Evolutionary conservation across 805 yeast species (phyloP).

Genomic region (Isabelozyma gotoi): DNA sequence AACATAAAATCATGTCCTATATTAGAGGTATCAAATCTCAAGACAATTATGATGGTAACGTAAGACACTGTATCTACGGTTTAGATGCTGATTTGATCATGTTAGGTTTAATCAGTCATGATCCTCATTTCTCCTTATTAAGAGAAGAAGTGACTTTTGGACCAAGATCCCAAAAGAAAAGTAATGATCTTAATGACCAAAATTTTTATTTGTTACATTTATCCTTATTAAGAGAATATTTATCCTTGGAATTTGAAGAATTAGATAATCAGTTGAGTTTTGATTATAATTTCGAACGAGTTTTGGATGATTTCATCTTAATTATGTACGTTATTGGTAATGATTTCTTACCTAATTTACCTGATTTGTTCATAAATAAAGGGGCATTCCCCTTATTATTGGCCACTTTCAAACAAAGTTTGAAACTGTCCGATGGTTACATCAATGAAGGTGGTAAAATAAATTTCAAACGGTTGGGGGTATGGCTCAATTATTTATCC

Average conservation of each 20-base stretch:
- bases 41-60: constrained; percentile 69
- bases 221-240: constrained; percentile 84
- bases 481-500: constrained; percentile 75
- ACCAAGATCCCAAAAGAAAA: constrained; percentile 34
- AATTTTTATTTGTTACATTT: constrained; percentile 81
- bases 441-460: constrained; percentile 81
- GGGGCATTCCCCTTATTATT: constrained; percentile 95
- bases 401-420: constrained; percentile 81
- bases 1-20: constrained; percentile 93
- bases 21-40: constrained; percentile 79
- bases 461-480: constrained; percentile 66
- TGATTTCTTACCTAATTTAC: constrained; percentile 95
- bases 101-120: constrained; percentile 89
- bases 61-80: constrained; percentile 93
- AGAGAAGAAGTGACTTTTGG: constrained; percentile 97
- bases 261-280: constrained; percentile 64
- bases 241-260: constrained; percentile 80
- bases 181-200: constrained; percentile 66
- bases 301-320: constrained; percentile 88
- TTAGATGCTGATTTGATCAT: constrained; percentile 94
- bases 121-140: constrained; percentile 90
- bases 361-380: constrained; percentile 88
- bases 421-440: constrained; percentile 76
- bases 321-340: constrained; percentile 95
- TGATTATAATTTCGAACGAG: constrained; percentile 79